Conservation (phyloP, 805 yeast genomes). For the Kurtzmaniella fragi region DNA sequence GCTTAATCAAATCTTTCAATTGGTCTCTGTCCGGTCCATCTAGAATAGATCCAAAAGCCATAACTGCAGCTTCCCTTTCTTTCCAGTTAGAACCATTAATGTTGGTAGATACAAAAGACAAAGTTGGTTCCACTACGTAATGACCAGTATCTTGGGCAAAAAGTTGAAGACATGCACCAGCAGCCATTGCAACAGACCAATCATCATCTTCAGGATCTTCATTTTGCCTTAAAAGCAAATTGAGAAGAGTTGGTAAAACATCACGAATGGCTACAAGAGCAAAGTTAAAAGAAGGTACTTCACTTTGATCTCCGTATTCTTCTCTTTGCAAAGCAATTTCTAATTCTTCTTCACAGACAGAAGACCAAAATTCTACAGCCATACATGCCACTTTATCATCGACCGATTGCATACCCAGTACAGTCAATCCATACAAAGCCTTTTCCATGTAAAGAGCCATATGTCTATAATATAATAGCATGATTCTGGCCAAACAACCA, state of each 20-base stretch:
- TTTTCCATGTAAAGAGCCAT: slow-evolving; percentile 97
- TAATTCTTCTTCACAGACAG: slow-evolving; percentile 97
- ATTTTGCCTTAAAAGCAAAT: slow-evolving; percentile 78
- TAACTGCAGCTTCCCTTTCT: slow-evolving; percentile 92
- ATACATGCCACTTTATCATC: slow-evolving; percentile 90
- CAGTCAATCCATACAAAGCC: slow-evolving; percentile 86
- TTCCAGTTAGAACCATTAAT: slow-evolving; percentile 62
- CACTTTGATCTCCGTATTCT: slow-evolving; percentile 47
- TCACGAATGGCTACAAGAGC: slow-evolving; percentile 80
- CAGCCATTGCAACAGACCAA: slow-evolving; percentile 98
- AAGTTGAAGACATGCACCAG: slow-evolving; percentile 93
- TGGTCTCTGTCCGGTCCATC: slow-evolving; percentile 87
- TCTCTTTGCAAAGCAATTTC: slow-evolving; percentile 69
- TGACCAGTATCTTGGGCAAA: slow-evolving; percentile 89
- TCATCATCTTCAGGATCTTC: slow-evolving; percentile 94
- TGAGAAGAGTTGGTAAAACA: slow-evolving; percentile 81
- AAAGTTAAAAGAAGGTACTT: slow-evolving; percentile 64
- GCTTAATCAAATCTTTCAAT: slow-evolving; percentile 61
- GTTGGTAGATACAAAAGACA: slow-evolving; percentile 76
- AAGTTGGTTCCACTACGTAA: slow-evolving; percentile 78
- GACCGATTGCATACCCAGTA: slow-evolving; percentile 80
- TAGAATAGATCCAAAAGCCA: slow-evolving; percentile 97
- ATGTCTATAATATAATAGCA: slow-evolving; percentile 80
- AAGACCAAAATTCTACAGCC: slow-evolving; percentile 99
- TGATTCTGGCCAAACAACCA: slow-evolving; percentile 89